These are phyloP conservation scores for Populus hybrid DNA, from an alignment of 441 rosid genomes.

Conservation along the genomic window DNA sequence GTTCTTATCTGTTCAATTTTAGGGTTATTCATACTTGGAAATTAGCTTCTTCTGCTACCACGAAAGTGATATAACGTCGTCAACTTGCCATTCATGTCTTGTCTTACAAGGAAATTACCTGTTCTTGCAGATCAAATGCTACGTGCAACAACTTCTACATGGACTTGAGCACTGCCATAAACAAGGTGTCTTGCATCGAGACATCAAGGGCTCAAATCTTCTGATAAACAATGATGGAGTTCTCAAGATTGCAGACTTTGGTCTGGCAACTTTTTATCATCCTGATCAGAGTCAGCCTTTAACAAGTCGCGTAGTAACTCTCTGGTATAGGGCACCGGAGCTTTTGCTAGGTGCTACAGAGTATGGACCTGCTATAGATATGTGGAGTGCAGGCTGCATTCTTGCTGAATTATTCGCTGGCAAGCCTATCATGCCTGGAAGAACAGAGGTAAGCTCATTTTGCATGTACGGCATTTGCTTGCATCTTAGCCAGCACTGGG, in stretches of 20 bases:
- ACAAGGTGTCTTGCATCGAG: constrained; percentile 79
- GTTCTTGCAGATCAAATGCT: constrained; percentile 74
- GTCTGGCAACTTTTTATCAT: constrained; percentile 63
- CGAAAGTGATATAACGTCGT: not conserved
- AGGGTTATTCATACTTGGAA: not conserved
- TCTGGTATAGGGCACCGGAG: constrained; percentile 98
- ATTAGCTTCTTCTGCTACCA: not conserved
- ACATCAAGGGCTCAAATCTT: constrained; percentile 91
- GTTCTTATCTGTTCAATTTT: not conserved
- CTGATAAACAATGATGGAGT: constrained; percentile 68
- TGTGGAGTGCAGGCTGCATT: constrained; percentile 95
- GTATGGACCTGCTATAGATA: constrained; percentile 77
- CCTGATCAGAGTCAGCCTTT: constrained; percentile 60
- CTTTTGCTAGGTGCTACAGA: constrained; percentile 89
- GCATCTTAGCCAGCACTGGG: not conserved
- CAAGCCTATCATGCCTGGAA: constrained; percentile 96
- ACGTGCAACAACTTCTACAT: constrained; percentile 67
- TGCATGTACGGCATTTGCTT: not conserved
- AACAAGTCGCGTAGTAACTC: constrained; percentile 95
- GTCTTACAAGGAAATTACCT: not conserved
- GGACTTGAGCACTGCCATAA: constrained; percentile 94
- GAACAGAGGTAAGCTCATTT: constrained; percentile 69
- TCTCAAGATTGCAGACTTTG: constrained; percentile 90
- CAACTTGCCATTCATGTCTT: not conserved
- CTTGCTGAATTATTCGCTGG: constrained; percentile 78